Percentiles rank a stretch among this genome's conserved stretches.
Conservation (phyloP, 345 rosid genomes). For the Litchi chinensis region DNA sequence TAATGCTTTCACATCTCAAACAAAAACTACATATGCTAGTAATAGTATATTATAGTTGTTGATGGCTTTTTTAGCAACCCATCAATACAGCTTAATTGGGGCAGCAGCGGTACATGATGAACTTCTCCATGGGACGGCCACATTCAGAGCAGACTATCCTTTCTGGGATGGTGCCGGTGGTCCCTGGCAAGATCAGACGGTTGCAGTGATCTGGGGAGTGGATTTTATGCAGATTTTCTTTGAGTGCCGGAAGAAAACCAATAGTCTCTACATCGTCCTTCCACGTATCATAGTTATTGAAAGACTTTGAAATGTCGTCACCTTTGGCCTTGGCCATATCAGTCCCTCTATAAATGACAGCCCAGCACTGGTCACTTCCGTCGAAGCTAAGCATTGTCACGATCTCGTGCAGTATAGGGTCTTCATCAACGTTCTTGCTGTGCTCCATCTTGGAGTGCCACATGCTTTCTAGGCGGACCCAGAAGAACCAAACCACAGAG, state of each 20-base stretch:
- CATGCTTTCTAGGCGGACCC: slow-evolving; percentile 70
- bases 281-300: background rate
- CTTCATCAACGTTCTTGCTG: slow-evolving; percentile 37
- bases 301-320: background rate
- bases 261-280: background rate
- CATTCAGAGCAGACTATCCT: slow-evolving; percentile 61
- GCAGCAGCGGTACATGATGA: slow-evolving; percentile 64
- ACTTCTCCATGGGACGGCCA: slow-evolving; percentile 54
- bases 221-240: background rate
- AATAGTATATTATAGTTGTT: too few relatives aligned
- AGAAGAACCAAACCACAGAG: slow-evolving; percentile 45
- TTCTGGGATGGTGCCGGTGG: slow-evolving; percentile 44
- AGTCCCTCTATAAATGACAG: slow-evolving; percentile 36
- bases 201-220: background rate
- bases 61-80: too few relatives aligned
- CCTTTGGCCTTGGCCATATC: slow-evolving; percentile 16
- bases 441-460: slow-evolving; percentile 57
- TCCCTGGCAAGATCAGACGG: slow-evolving; percentile 36
- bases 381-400: slow-evolving; percentile 56
- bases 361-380: slow-evolving; percentile 62
- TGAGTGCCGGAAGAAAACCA: background rate
- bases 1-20: too few relatives aligned
- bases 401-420: slow-evolving; percentile 54
- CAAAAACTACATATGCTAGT: too few relatives aligned
- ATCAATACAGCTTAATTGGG: slow-evolving; percentile 29